Evolutionary conservation across 1,284 basidiomycete species (phyloP), one percentile per base, ranked within the genome.

Genomic region (Gymnopus androsaceus): DNA sequence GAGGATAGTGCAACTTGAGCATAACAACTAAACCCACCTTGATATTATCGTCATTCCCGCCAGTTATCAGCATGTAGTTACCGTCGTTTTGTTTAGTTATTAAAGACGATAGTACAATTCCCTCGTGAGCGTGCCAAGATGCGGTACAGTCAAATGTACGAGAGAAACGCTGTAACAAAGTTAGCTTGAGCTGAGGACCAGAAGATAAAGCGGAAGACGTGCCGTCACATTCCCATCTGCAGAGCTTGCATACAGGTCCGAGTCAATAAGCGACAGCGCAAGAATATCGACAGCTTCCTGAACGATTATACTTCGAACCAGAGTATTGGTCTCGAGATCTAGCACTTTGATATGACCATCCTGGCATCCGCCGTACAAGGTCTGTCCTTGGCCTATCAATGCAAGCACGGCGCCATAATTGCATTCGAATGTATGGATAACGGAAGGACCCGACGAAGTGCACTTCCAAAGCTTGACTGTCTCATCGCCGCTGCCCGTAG

Each of bases 301-400:
- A 0, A 92, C 90, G 17, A 94, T 86, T 52, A 98, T 88, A 0
- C 87, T 92, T 40, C 96, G 80, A 12, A 98, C 87, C 34, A 92
- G 75, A 0, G 92, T 91, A 58, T 85, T 87, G 0, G 94, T 96
- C 67, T 95, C 94, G 9, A 97, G 75, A 69, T 98, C 95, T 76
- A 93, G 88, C 5, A 98, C 88, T 61, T 90, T 90, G 63, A 98
- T 92, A 61, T 90, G 87, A 1, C 96, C 96, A 61, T 93, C 94
- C 71, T 99, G 96, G 63, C 94, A 89, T 0, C 94, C 96, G 0
- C 93, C 95, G 64, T 90, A 97, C 15, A 98, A 79, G 0, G 93
- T 92, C 34, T 90, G 90, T 33, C 88, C 86, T 40, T 83, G 80
- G 0, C 84, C 84, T 1, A 85, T 84, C 15, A 98, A 78, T 0